Conservation (phyloP, 345 rosid genomes). For the Carallia brachiata region DNA sequence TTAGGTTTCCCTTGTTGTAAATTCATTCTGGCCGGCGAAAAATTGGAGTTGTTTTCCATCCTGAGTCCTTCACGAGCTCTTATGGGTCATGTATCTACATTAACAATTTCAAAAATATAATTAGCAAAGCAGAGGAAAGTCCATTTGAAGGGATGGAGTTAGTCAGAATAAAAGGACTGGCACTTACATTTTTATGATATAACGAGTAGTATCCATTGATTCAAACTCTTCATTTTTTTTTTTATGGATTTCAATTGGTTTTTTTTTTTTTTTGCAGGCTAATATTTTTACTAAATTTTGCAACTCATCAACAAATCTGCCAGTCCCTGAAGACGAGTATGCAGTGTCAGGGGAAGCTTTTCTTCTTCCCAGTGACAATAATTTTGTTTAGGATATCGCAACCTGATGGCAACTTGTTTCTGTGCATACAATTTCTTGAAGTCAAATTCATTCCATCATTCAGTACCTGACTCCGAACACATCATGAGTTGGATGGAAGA, state of each 20-base stretch:
- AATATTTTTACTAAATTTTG: conserved; percentile 3
- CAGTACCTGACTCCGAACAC: conserved; percentile 1
- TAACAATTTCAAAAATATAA: neutral
- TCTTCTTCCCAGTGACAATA: neutral
- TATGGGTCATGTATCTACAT: neutral
- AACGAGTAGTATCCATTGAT: neutral
- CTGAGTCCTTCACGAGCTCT: neutral
- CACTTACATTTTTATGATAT: neutral
- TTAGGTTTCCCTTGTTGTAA: no score
- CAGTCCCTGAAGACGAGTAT: neutral
- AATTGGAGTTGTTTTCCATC: neutral
- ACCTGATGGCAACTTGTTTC: neutral
- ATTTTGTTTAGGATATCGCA: neutral
- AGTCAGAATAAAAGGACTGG: neutral
- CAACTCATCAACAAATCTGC: conserved; percentile 9
- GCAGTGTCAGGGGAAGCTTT: conserved; percentile 5
- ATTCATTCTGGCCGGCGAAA: no score
- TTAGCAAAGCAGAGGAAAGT: neutral
- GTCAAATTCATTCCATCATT: neutral
- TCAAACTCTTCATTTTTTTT: neutral
- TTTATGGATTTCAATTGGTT: neutral
- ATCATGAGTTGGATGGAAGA: conserved; percentile 11
- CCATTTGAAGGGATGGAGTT: neutral
- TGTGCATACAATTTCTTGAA: conserved; percentile 9
- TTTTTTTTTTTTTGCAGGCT: conserved; percentile 15